Base-by-base conservation (phyloP, 2,329 filamentous ascomycete genomes). In the Clathrospora elynae region DNA sequence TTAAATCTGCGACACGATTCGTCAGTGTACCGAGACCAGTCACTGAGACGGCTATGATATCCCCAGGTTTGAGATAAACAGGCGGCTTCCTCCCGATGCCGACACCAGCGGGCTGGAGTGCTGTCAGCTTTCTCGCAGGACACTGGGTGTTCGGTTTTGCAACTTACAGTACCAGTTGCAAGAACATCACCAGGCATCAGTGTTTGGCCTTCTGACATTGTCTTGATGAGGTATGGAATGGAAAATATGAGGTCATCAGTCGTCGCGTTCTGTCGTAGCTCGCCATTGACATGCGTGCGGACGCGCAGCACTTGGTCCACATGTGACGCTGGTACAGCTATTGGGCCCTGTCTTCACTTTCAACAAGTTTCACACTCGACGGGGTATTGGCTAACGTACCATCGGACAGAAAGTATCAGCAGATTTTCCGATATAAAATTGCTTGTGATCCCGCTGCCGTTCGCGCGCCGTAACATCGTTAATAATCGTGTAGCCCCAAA, bases 351-450 rank as follows among this genome's bases (percentile, higher is more conserved):
- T n/a, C n/a, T 36, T 12, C 3, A 35, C 5, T 25, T 5, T n/a
- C 18, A 9, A 25, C 16, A 31, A 6, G 3, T 11, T n/a, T 20
- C 12, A n/a, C 14, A 3, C 10, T 19, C 4, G 6, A 8, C 5
- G 5, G 18, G 30, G 8, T 12, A 8, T 3, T 5, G 14, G n/a
- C 14, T 20, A 6, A 36, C 42, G 10, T 49, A 76, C 74, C 69
- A 81, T 81, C 0, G 78, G 78, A 47, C 78, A 82, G 49, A 77
- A 81, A 0, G 77, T 80, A 55, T 82, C 78, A 0, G 73, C 64
- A 0, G 75, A 79, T 57, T 82, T 82, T 6, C 80, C 79, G 34
- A 83, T 75, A 41, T 76, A 82, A 57, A 82, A 83, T 48, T 83
- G 80, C 57, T 82, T 82, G 44, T 83, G 80, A 34, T 64, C 62